A percentile compares a stretch with the other conserved stretches of the same genome.
phyloP scores from a whole-genome alignment of 805 yeast species.

The Scheffersomyces amazonensis region DNA sequence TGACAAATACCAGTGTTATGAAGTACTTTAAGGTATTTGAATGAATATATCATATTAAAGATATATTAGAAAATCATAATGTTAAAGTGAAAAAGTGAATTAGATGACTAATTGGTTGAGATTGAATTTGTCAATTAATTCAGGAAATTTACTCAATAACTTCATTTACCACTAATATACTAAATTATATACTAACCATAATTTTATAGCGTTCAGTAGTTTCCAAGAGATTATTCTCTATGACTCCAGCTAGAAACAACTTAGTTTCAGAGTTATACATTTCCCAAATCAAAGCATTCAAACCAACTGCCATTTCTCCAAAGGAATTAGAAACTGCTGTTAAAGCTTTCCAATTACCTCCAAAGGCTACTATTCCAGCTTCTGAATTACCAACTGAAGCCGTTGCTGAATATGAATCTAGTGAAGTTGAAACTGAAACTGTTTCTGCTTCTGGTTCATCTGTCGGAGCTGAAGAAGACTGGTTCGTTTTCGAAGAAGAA shows the following conservation, averaged over 20 bases:
- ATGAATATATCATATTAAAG: too few relatives aligned
- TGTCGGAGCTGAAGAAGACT: conserved; percentile 58
- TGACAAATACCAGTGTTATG: too few relatives aligned
- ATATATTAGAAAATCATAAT: too few relatives aligned
- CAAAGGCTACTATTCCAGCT: conserved; percentile 72
- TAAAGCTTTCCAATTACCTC: conserved; percentile 80
- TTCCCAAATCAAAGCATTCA: conserved; percentile 83
- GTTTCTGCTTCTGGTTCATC: conserved; percentile 34
- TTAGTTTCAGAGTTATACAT: conserved; percentile 82
- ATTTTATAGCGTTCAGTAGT: conserved; percentile 28
- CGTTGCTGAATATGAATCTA: conserved; percentile 63
- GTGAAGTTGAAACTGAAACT: conserved; percentile 67
- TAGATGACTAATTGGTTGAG: too few relatives aligned
- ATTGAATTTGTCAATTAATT: too few relatives aligned
- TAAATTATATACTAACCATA: conserved; percentile 1
- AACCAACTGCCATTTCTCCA: conserved; percentile 73
- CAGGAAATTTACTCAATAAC: too few relatives aligned
- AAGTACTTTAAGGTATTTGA: too few relatives aligned
- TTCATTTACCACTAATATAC: not conserved
- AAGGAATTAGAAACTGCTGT: conserved; percentile 77
- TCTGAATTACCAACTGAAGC: conserved; percentile 69
- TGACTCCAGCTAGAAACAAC: conserved; percentile 48
- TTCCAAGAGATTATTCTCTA: conserved; percentile 40
- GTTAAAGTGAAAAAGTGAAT: too few relatives aligned
- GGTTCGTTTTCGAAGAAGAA: conserved; percentile 76